A percentile compares a stretch with the other conserved stretches of the same genome.
Evolutionary conservation across 495 filamentous ascomycete species (phyloP).

Genomic region (Penicillium argentinense): DNA sequence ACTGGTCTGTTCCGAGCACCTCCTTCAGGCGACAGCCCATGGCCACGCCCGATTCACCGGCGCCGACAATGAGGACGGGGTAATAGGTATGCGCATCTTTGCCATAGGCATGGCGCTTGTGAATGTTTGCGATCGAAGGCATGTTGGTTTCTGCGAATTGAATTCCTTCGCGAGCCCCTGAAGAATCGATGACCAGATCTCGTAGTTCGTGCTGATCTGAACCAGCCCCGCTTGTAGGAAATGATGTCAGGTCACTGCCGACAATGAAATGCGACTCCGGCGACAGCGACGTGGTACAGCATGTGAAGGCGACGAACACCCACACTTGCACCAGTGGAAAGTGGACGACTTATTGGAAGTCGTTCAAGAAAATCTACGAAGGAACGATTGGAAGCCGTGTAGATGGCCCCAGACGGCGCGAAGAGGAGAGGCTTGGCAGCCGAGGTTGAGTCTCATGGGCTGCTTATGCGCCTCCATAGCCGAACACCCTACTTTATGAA

Average conservation of each 20-base stretch:
- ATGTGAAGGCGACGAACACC: constrained; percentile 4
- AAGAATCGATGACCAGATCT: neutral
- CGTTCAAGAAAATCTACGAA: too few species aligned
- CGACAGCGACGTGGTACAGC: constrained; percentile 3
- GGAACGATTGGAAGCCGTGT: too few species aligned
- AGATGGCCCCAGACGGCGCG: neutral
- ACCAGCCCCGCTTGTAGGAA: too few species aligned
- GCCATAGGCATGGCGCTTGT: constrained; percentile 45
- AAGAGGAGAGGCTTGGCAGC: neutral
- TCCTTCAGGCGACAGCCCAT: constrained; percentile 63
- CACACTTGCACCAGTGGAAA: neutral
- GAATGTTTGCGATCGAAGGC: constrained; percentile 37
- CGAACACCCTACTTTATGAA: too few species aligned
- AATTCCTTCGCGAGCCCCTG: neutral
- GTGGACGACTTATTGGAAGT: too few species aligned
- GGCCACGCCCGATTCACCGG: constrained; percentile 66
- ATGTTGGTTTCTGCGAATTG: constrained; percentile 6
- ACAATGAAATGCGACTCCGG: too few species aligned
- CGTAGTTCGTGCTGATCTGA: too few species aligned
- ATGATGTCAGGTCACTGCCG: neutral
- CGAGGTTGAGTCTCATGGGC: too few species aligned
- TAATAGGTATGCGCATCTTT: constrained; percentile 56
- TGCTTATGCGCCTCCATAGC: too few species aligned
- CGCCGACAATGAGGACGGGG: constrained; percentile 56
- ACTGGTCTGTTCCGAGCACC: constrained; percentile 59